Base-by-base conservation (phyloP, 192 early-diverging fungal species). In the Diversispora epigaea region DNA sequence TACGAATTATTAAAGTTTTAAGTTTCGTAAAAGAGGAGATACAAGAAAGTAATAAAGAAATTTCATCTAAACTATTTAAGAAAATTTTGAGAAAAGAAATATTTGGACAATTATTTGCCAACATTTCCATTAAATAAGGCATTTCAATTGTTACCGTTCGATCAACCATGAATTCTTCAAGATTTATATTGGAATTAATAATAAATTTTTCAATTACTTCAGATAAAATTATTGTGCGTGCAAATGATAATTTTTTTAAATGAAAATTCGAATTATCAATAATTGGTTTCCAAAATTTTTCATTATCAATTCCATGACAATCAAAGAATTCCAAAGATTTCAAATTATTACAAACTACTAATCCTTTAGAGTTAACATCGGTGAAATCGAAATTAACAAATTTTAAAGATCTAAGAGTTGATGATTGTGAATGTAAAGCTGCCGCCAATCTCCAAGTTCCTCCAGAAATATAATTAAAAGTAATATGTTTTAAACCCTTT, bases 261-360 rank as follows among this genome's bases (percentile, higher is more conserved):
- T 7, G 58, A 61, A 61, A 25, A 2, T 32, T 61, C 10, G 25
- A 61, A 25, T 11, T 11, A 25, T 25, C 9, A 40, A 61, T 40
- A 25, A 61, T 25, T 25, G 58, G 58, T 61, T 61, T 25, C 58
- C 58, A 61, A 40, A 61, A 61, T 61, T 4, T 61, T 25, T 61
- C 7, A 25, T 6, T 8, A 61, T 61, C 21, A 61, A 25, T 61
- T 32, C 21, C 25, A 25, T 22, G 58, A 61, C 58, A 61, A 61
- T 61, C 58, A 7, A 61, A 22, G 6, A 61, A 25, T 61, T 61
- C 58, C 7, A 61, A 32, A 7, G 22, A 14, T 61, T 61, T 12
- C 12, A 61, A 32, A 25, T 61, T 61, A 61, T 12, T 25, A 61
- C 58, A 61, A 22, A 11, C n/a, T 8, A 12, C 32, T 0, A 61